A percentile compares a stretch with the other conserved stretches of the same genome.
Evolutionary conservation across 23 red algal species (phyloP).

Genomic region (Pyropia haitanensis): DNA sequence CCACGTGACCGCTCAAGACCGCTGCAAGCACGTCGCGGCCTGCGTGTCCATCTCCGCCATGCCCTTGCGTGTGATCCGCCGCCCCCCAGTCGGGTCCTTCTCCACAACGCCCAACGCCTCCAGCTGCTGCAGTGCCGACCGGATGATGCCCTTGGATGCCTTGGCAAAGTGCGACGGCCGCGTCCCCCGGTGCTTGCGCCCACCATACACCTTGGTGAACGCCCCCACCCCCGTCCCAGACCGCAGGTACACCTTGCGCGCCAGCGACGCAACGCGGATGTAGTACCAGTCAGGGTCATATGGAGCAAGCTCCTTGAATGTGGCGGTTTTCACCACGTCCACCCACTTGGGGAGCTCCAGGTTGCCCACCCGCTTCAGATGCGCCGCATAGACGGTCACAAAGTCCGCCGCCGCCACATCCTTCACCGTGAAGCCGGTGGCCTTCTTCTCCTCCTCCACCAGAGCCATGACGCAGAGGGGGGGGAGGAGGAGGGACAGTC

Average conservation of each 20-base stretch:
- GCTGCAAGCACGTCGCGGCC: conserved; percentile 40
- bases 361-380: conserved; percentile 64
- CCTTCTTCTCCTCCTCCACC: conserved; percentile 7
- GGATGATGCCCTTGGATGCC: conserved; percentile 72
- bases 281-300: conserved; percentile 97
- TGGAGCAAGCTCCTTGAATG: conserved; percentile 84
- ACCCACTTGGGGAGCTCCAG: conserved; percentile 87
- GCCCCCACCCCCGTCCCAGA: conserved; percentile 71
- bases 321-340: conserved; percentile 77
- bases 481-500: no score
- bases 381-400: conserved; percentile 72
- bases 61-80: conserved; percentile 84
- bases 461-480: no score
- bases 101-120: conserved; percentile 84
- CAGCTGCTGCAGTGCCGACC: conserved; percentile 80
- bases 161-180: conserved; percentile 65
- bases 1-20: no score
- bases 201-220: conserved; percentile 80
- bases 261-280: conserved; percentile 89
- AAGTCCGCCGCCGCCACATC: conserved; percentile 89
- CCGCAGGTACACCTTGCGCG: conserved; percentile 78
- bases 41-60: conserved; percentile 90
- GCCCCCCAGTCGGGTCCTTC: conserved; percentile 64
- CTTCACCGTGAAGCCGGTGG: conserved; percentile 75
- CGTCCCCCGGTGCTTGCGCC: conserved; percentile 64